Percentiles rank a stretch among this genome's conserved stretches.
Evolutionary conservation across 2,329 filamentous ascomycete genomes (phyloP).

Genomic region (Cladophialophora carrionii): DNA sequence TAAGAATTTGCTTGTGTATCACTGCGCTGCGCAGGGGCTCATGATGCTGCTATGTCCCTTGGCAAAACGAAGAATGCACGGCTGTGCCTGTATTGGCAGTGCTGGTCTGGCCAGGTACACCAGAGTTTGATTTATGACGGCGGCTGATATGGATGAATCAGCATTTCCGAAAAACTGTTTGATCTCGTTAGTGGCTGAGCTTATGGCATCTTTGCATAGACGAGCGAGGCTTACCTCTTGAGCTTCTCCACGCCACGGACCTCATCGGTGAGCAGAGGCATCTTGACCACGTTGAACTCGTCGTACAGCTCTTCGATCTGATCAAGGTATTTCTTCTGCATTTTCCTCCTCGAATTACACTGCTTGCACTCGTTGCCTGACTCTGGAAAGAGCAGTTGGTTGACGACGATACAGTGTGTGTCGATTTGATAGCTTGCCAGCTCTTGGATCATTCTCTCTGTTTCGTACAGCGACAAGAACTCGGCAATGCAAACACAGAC

Average conservation of each 20-base stretch:
- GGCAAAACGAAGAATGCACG: background rate
- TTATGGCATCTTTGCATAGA: constrained; percentile 3
- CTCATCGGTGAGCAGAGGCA: constrained; percentile 94
- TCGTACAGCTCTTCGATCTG: constrained; percentile 99
- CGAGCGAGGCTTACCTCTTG: constrained; percentile 64
- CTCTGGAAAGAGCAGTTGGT: constrained; percentile 93
- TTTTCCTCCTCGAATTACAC: constrained; percentile 90
- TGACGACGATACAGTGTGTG: constrained; percentile 96
- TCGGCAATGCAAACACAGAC: constrained; percentile 98
- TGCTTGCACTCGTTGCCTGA: constrained; percentile 85
- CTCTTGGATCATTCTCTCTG: constrained; percentile 99
- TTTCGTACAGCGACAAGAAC: constrained; percentile 96
- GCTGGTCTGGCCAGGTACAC: background rate
- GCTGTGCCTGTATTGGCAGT: background rate
- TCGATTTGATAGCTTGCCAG: constrained; percentile 91
- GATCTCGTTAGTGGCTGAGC: constrained; percentile 3
- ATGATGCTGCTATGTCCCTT: constrained; percentile 8
- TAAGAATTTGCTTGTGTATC: background rate
- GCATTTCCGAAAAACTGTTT: constrained; percentile 54
- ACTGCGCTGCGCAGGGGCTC: constrained; percentile 5
- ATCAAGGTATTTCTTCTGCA: constrained; percentile 99
- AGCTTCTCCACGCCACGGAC: constrained; percentile 92
- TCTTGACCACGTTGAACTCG: constrained; percentile 98
- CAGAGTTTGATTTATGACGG: constrained; percentile 43
- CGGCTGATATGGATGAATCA: constrained; percentile 54